phyloP scores from a whole-genome alignment of 2,329 filamentous ascomycete species.

The Aplosporella prunicola region DNA sequence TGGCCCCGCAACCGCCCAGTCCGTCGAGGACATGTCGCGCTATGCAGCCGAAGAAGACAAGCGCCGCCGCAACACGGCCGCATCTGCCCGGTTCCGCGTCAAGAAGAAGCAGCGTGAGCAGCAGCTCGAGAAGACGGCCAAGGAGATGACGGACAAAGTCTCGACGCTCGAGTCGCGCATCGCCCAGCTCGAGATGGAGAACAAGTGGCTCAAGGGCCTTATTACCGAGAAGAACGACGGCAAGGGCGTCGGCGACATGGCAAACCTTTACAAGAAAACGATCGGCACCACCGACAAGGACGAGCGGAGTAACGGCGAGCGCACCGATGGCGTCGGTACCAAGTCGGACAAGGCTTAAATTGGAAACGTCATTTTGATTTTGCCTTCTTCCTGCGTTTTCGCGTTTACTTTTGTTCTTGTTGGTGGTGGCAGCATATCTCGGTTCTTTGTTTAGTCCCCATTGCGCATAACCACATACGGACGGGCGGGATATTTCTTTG shows the following conservation, averaged over 20 bases:
- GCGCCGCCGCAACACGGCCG: constrained; percentile 44
- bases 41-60: constrained; percentile 44
- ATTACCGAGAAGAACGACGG: constrained; percentile 41
- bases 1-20: constrained; percentile 20
- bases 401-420: background rate
- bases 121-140: constrained; percentile 41
- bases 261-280: constrained; percentile 23
- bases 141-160: constrained; percentile 43
- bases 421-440: no score
- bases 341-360: constrained; percentile 19
- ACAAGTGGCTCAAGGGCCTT: constrained; percentile 43
- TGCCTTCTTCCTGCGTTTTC: background rate
- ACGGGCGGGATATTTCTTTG: no score
- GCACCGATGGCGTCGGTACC: constrained; percentile 31
- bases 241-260: constrained; percentile 25
- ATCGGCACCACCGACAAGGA: constrained; percentile 18
- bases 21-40: constrained; percentile 38
- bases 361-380: background rate
- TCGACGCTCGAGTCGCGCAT: constrained; percentile 36
- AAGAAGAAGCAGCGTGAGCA: constrained; percentile 49
- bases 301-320: constrained; percentile 26
- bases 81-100: constrained; percentile 44
- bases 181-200: constrained; percentile 43
- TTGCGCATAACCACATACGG: no score
- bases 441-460: no score